A percentile compares a stretch with the other conserved stretches of the same genome.
Conservation (phyloP, 2,329 filamentous ascomycete species). For the Basipetospora chlamydospora region DNA sequence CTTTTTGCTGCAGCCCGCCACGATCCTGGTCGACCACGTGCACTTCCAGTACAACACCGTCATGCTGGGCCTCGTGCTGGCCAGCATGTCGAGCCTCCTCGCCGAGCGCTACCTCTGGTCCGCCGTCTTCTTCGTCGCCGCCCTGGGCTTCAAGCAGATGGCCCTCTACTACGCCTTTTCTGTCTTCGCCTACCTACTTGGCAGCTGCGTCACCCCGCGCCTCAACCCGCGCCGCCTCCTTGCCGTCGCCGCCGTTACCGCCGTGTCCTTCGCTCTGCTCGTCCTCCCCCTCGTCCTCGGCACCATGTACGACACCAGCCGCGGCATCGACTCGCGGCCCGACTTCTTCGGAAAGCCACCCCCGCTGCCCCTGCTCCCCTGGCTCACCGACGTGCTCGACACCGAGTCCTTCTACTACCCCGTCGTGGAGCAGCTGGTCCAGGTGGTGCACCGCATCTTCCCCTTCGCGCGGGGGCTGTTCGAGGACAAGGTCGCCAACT, state of each 20-base stretch:
- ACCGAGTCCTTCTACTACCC: constrained; percentile 58
- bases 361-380: constrained; percentile 46
- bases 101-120: constrained; percentile 77
- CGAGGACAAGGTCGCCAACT: constrained; percentile 97
- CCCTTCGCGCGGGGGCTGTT: constrained; percentile 92
- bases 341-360: constrained; percentile 43
- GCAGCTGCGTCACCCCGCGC: constrained; percentile 65
- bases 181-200: constrained; percentile 82
- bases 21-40: constrained; percentile 85
- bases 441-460: constrained; percentile 84
- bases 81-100: constrained; percentile 76
- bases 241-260: constrained; percentile 59
- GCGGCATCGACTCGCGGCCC: constrained; percentile 42
- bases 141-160: constrained; percentile 99
- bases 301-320: constrained; percentile 52
- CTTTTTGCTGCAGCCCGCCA: constrained; percentile 81
- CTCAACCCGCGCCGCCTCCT: constrained; percentile 55
- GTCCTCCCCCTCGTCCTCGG: constrained; percentile 63
- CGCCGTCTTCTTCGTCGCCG: constrained; percentile 82
- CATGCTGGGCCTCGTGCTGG: constrained; percentile 84
- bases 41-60: constrained; percentile 98
- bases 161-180: constrained; percentile 91
- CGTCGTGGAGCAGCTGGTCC: constrained; percentile 60
- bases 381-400: constrained; percentile 44
- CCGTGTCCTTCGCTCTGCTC: constrained; percentile 58